These are phyloP conservation scores for Ustilago shanxiensis DNA, from an alignment of 1,284 basidiomycete species.

Conservation along the genomic window DNA sequence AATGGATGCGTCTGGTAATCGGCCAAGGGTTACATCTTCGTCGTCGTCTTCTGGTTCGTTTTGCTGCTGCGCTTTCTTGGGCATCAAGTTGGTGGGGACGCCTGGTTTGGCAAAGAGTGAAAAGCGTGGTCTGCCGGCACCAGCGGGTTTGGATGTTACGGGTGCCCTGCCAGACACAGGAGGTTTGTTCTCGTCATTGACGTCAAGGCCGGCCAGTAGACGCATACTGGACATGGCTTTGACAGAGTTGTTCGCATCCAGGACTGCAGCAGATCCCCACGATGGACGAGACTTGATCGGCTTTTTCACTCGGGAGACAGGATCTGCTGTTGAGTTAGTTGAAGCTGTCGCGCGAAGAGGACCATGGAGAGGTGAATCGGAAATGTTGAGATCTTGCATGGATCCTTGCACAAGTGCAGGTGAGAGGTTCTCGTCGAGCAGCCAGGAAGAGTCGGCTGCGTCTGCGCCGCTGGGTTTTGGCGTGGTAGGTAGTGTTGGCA, in stretches of 20 bases:
- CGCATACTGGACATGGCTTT: constrained; percentile 49
- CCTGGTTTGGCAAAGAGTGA: constrained; percentile 52
- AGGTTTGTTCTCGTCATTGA: constrained; percentile 46
- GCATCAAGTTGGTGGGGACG: constrained; percentile 39
- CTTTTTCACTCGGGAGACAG: constrained; percentile 19
- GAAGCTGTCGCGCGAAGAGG: constrained; percentile 24
- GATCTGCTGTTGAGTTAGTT: constrained; percentile 7
- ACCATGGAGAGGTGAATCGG: constrained; percentile 39
- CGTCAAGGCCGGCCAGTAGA: constrained; percentile 39
- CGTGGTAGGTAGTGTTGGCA: constrained; percentile 43
- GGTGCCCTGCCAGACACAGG: constrained; percentile 28
- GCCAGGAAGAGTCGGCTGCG: constrained; percentile 40
- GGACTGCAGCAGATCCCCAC: constrained; percentile 43
- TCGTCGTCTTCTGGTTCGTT: constrained; percentile 39
- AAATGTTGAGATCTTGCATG: constrained; percentile 43
- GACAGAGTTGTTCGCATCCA: constrained; percentile 34
- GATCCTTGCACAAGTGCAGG: constrained; percentile 36
- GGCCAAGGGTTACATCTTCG: constrained; percentile 32
- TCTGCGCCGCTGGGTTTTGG: constrained; percentile 30
- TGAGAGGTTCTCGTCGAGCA: constrained; percentile 46
- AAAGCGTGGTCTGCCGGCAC: constrained; percentile 36
- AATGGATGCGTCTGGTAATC: constrained; percentile 19
- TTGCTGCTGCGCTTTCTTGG: constrained; percentile 26
- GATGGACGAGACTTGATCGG: constrained; percentile 45
- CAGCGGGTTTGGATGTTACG: constrained; percentile 7